Conservation (phyloP, 805 yeast species). For the Teunomyces gatunensis region DNA sequence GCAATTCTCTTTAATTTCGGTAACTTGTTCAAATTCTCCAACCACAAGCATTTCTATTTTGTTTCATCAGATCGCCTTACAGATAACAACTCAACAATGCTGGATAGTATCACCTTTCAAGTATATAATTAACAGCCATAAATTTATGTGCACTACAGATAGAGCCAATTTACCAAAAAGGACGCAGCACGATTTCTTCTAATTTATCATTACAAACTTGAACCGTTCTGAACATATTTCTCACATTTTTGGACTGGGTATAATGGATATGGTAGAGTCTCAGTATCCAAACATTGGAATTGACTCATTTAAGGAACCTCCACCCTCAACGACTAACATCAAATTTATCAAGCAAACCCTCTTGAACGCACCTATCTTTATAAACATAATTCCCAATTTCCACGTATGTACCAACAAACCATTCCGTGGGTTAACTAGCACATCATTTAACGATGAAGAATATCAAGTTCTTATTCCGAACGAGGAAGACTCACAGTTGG, state of each 20-base stretch:
- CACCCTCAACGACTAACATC: background rate
- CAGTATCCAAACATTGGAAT: constrained; percentile 12
- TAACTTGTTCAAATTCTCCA: too few relatives aligned
- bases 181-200: too few relatives aligned
- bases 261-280: constrained; percentile 10
- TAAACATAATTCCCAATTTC: constrained; percentile 32
- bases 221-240: too few relatives aligned
- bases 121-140: too few relatives aligned
- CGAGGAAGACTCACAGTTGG: constrained; percentile 37
- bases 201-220: too few relatives aligned
- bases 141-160: too few relatives aligned
- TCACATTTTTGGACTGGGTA: background rate
- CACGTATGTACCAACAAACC: constrained; percentile 30
- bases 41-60: too few relatives aligned
- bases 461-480: constrained; percentile 32
- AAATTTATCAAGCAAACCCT: constrained; percentile 31
- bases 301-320: constrained; percentile 2
- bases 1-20: too few relatives aligned
- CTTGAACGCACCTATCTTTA: constrained; percentile 40
- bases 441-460: constrained; percentile 35
- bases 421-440: constrained; percentile 31
- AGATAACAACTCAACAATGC: too few relatives aligned
- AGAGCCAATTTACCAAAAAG: too few relatives aligned
- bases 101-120: too few relatives aligned
- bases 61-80: too few relatives aligned